phyloP scores from a whole-genome alignment of 768 basidiomycete species.

The Lyophyllum decastes region DNA sequence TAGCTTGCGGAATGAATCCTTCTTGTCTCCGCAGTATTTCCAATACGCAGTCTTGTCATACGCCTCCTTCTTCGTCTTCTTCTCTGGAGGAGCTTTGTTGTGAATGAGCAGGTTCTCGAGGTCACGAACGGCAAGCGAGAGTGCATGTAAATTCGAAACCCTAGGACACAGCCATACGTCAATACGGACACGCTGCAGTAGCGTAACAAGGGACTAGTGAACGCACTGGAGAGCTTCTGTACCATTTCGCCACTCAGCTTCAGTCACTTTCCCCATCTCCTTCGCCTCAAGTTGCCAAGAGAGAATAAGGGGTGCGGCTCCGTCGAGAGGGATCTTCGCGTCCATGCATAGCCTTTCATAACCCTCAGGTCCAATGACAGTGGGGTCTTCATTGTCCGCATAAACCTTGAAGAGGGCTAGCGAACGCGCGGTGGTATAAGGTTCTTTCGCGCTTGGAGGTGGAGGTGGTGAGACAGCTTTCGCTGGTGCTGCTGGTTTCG shows the following conservation, averaged over 20 bases:
- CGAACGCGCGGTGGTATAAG: slow-evolving; percentile 55
- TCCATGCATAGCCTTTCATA: slow-evolving; percentile 72
- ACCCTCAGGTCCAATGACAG: slow-evolving; percentile 70
- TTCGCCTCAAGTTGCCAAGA: slow-evolving; percentile 73
- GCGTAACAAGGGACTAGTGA: neutral
- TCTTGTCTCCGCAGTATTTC: slow-evolving; percentile 47
- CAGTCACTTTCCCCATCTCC: slow-evolving; percentile 74
- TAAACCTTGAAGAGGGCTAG: slow-evolving; percentile 62
- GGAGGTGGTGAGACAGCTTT: slow-evolving; percentile 18
- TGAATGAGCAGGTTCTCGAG: slow-evolving; percentile 64
- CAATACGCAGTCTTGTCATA: slow-evolving; percentile 60
- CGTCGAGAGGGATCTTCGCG: slow-evolving; percentile 72
- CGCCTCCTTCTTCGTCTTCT: slow-evolving; percentile 40
- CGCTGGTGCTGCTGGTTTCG: slow-evolving; percentile 18
- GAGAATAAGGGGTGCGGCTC: slow-evolving; percentile 68
- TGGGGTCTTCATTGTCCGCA: slow-evolving; percentile 54
- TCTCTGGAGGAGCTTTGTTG: slow-evolving; percentile 43
- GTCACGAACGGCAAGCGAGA: slow-evolving; percentile 56
- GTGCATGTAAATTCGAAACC: slow-evolving; percentile 43
- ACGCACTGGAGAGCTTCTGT: slow-evolving; percentile 41
- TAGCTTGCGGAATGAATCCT: slow-evolving; percentile 59
- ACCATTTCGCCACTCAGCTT: slow-evolving; percentile 70
- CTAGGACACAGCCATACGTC: slow-evolving; percentile 22
- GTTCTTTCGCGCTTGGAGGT: slow-evolving; percentile 23
- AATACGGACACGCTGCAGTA: neutral